Base-by-base conservation (phyloP, 768 basidiomycete genomes). In the Lyophyllum semitale region DNA sequence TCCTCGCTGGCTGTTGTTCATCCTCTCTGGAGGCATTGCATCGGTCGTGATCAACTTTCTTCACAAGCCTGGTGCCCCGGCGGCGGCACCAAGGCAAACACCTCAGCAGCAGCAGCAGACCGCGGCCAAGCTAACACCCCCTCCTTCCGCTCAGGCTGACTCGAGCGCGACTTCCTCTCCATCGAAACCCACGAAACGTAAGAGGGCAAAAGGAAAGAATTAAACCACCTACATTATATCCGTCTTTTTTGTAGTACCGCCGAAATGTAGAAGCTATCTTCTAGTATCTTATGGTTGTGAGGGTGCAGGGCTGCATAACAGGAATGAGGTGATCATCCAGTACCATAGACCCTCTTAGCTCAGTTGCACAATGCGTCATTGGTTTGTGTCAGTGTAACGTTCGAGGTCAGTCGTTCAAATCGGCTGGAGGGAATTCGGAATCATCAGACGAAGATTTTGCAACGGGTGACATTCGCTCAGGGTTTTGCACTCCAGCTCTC, bases 1-100 rank as follows among this genome's bases (percentile, higher is more conserved):
- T 42, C 92, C 92, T n/a, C 82, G 82, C 58, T 92, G 88, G 87
- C 30, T 88, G 22, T 70, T 93, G 64, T 78, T 90, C 64, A 62
- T 91, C 43, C 48, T 79, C 8, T 87, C 89, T 2, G 92, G 91
- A 37, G 76, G 74, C 29, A 2, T 85, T 37, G 92, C 81, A 7
- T 89, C 87, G n/a, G 43, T 89, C 55, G 49, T 90, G 18, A 77
- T 94, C 63, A 81, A 83, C 49, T 56, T 89, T 33, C 66, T 93
- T 59, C 92, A 93, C 66, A 70, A 67, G 44, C 59, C 48, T 33
- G 45, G 59, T 33, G 46, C 50, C 13, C 49, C 61, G 7, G 43
- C 48, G 30, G 43, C 58, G 11, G 41, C 50, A 18, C 26, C 46
- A 22, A 17, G 42, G 25, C 26, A 41, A 2, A 32, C 30, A 40